Percentiles rank a stretch among this genome's conserved stretches.
These are phyloP conservation scores for Backusella morwellensis DNA, from an alignment of 192 early-diverging fungal species.

Conservation along the genomic window DNA sequence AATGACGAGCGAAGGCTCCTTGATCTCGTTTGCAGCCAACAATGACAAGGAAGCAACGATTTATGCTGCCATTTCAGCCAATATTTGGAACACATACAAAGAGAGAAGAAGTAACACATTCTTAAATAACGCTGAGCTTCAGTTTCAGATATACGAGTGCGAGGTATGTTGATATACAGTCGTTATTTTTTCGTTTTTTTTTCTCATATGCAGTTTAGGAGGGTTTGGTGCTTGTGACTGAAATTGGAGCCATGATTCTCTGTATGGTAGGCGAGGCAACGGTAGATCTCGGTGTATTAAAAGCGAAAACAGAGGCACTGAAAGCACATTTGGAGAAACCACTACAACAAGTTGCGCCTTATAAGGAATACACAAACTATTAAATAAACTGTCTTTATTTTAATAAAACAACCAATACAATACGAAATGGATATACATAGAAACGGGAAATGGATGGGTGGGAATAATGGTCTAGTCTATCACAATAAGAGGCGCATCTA, in stretches of 20 bases:
- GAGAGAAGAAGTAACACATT: slow-evolving; percentile 24
- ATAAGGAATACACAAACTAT: slow-evolving; percentile 8
- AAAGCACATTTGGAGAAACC: slow-evolving; percentile 50
- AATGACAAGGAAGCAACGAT: slow-evolving; percentile 52
- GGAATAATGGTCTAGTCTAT: not conserved
- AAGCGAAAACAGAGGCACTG: slow-evolving; percentile 52
- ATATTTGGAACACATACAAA: slow-evolving; percentile 58
- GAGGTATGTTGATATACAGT: slow-evolving; percentile 32
- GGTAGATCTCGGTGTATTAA: slow-evolving; percentile 52
- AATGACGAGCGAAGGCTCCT: slow-evolving; percentile 55
- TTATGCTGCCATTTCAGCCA: slow-evolving; percentile 58
- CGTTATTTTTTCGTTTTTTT: no score
- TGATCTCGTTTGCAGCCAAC: slow-evolving; percentile 53
- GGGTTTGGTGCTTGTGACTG: slow-evolving; percentile 18
- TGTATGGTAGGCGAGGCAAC: slow-evolving; percentile 50
- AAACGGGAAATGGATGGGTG: no score
- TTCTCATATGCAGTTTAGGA: slow-evolving; percentile 10
- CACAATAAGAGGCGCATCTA: not conserved
- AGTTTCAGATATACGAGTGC: slow-evolving; percentile 47
- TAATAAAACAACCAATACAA: not conserved
- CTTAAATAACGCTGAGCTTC: slow-evolving; percentile 11
- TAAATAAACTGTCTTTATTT: not conserved
- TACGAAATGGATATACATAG: not conserved
- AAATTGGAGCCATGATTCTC: slow-evolving; percentile 45
- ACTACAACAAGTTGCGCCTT: slow-evolving; percentile 7